Percentiles rank a stretch among this genome's conserved stretches.
phyloP scores from a whole-genome alignment of 1,284 basidiomycete genomes.

The Paramarasmius palmivorus region DNA sequence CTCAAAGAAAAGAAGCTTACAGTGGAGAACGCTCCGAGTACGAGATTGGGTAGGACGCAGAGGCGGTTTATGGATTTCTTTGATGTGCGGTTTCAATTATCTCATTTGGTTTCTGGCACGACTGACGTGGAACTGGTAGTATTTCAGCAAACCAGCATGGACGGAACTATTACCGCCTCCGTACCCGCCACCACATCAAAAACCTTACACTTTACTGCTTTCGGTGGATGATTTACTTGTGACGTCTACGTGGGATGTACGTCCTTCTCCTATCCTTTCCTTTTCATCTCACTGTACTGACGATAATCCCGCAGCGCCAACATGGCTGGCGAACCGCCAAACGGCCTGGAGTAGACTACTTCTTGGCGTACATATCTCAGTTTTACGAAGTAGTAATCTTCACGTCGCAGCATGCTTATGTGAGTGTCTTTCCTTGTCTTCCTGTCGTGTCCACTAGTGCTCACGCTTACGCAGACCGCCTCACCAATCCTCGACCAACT shows the following conservation, averaged over 20 bases:
- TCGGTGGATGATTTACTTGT: slow-evolving; percentile 93
- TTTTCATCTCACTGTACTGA: slow-evolving; percentile 5
- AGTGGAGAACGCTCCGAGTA: too few species aligned
- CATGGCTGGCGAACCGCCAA: slow-evolving; percentile 91
- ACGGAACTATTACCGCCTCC: slow-evolving; percentile 89
- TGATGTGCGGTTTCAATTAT: slow-evolving; percentile 45
- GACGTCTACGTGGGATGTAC: slow-evolving; percentile 91
- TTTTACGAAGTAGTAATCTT: slow-evolving; percentile 99
- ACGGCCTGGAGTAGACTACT: slow-evolving; percentile 96
- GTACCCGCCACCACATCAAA: slow-evolving; percentile 80
- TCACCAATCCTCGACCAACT: slow-evolving; percentile 91
- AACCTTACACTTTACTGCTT: slow-evolving; percentile 90
- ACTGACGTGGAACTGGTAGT: too few species aligned
- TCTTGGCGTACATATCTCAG: slow-evolving; percentile 94
- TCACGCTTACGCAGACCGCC: slow-evolving; percentile 67
- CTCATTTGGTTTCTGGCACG: too few species aligned
- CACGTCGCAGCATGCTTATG: slow-evolving; percentile 89
- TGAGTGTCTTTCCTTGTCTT: not conserved
- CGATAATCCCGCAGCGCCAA: slow-evolving; percentile 64
- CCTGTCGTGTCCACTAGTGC: too few species aligned
- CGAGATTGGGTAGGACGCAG: slow-evolving; percentile 17
- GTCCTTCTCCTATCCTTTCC: slow-evolving; percentile 39
- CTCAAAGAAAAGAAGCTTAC: slow-evolving; percentile 48
- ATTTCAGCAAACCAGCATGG: slow-evolving; percentile 93
- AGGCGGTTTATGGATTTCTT: slow-evolving; percentile 58